Evolutionary conservation across 805 yeast genomes (phyloP), one percentile per base, ranked within the genome.

Genomic region (Ogataea pignaliae): DNA sequence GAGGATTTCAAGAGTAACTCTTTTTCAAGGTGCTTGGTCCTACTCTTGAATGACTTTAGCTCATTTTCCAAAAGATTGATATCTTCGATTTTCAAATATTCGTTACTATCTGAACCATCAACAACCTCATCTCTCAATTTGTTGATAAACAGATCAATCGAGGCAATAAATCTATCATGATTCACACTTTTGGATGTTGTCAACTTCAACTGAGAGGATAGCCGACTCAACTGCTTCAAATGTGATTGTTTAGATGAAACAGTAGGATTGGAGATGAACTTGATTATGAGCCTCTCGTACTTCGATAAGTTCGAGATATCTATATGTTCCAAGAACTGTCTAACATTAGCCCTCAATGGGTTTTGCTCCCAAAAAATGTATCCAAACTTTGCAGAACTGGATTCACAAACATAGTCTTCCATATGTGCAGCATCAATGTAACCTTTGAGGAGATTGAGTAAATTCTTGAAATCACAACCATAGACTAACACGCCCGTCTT

Each of bases 361-460:
- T 52, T 42, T 15, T 34, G 31, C 30, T 62, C 65, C 65, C 65
- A 61, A 36, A 50, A 53, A 5, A 54, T 42, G 39, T 52, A 62
- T 3, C 47, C 48, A n/a, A 63, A 49, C 4, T 31, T 29, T 0
- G 33, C 17, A 36, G 48, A 44, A 2, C 47, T 34, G 3, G 53
- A 38, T 5, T 39, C 45, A 5, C 47, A 15, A 2, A 57, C 49
- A 10, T 43, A 21, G 1, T 49, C 45, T 30, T 42, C 40, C n/a
- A 57, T 32, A 17, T 29, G 18, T 13, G 45, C 34, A 16, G 42
- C 41, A 16, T 47, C 39, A 33, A 52, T 37, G 34, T 44, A 33
- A 10, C 42, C 41, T 31, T 54, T 43, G 8, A 54, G 26, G 10
- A 60, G 43, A 7, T 45, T 45, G 3, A 60, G 28, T 14, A 63